Evolutionary conservation across 1,284 basidiomycete genomes (phyloP).

Genomic region (Leccinum pallidistipes): DNA sequence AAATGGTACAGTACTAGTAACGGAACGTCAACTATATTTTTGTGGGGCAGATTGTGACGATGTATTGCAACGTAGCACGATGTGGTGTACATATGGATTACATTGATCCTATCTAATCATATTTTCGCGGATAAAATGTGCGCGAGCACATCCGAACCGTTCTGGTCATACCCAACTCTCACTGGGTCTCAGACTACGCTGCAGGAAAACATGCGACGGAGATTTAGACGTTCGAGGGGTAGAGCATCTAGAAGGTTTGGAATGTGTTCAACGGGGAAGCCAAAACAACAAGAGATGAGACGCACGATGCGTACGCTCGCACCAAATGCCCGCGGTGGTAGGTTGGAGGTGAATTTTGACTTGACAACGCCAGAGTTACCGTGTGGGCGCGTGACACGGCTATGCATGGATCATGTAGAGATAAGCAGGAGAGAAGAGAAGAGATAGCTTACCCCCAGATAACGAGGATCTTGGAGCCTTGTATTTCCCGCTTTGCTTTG

Average conservation of each 20-base stretch:
- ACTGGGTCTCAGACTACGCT: too few species aligned
- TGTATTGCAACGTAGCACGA: too few species aligned
- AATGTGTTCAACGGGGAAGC: neutral
- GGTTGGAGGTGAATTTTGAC: slow-evolving; percentile 96
- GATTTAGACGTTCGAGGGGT: slow-evolving; percentile 52
- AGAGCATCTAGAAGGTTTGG: slow-evolving; percentile 43
- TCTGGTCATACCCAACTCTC: too few species aligned
- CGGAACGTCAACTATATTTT: too few species aligned
- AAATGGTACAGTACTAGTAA: too few species aligned
- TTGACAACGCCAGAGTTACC: slow-evolving; percentile 97
- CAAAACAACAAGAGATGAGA: neutral
- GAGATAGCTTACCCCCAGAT: slow-evolving; percentile 86
- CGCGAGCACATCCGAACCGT: too few species aligned
- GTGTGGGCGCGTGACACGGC: slow-evolving; percentile 90
- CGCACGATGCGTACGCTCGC: slow-evolving; percentile 92
- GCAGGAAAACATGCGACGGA: neutral
- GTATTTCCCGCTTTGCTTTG: slow-evolving; percentile 91
- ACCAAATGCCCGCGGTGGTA: slow-evolving; percentile 95
- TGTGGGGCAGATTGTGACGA: too few species aligned
- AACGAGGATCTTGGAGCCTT: slow-evolving; percentile 91
- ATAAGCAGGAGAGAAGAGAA: neutral
- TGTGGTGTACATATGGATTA: too few species aligned
- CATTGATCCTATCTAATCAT: too few species aligned
- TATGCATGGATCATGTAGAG: slow-evolving; percentile 27
- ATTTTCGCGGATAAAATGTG: too few species aligned